Conservation (phyloP, 2,329 filamentous ascomycete species). For the Alternaria sp. region DNA sequence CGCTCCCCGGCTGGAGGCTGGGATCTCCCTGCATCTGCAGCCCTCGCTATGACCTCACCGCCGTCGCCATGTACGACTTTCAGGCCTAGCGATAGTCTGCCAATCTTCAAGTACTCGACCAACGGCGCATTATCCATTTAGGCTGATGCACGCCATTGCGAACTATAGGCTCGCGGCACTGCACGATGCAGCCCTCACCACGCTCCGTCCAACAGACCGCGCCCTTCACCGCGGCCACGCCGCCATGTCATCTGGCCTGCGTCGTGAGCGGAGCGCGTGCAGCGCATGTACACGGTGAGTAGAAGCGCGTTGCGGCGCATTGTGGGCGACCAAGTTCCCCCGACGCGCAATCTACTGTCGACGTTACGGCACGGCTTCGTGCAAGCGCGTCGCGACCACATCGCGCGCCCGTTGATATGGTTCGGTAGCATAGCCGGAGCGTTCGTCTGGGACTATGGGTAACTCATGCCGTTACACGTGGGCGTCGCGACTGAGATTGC, state of each 20-base stretch:
- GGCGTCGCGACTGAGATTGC: slow-evolving; percentile 17
- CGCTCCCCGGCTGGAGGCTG: slow-evolving; percentile 7
- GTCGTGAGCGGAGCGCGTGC: slow-evolving; percentile 10
- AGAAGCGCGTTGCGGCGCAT: slow-evolving; percentile 7
- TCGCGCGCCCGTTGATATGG: slow-evolving; percentile 27
- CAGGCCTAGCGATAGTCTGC: slow-evolving; percentile 22
- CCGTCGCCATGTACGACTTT: slow-evolving; percentile 9
- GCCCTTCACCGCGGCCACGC: slow-evolving; percentile 4
- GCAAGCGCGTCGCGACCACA: slow-evolving; percentile 10
- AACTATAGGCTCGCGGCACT: slow-evolving; percentile 26
- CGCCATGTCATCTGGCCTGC: slow-evolving; percentile 11
- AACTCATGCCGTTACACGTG: slow-evolving; percentile 29
- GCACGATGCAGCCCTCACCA: slow-evolving; percentile 27
- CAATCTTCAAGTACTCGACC: slow-evolving; percentile 34
- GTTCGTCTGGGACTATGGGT: slow-evolving; percentile 13
- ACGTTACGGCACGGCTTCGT: not conserved
- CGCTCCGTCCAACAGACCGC: slow-evolving; percentile 12
- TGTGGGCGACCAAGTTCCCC: slow-evolving; percentile 6
- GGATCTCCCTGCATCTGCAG: slow-evolving; percentile 18
- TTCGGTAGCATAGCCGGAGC: slow-evolving; percentile 34
- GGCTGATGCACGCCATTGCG: slow-evolving; percentile 26
- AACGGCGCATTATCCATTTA: slow-evolving; percentile 40
- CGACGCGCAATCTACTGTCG: not conserved
- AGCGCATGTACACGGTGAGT: slow-evolving; percentile 9
- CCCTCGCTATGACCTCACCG: slow-evolving; percentile 24